A percentile compares a stretch with the other conserved stretches of the same genome.
Conservation (phyloP, 805 yeast genomes). For the Starmerella scarabaei region DNA sequence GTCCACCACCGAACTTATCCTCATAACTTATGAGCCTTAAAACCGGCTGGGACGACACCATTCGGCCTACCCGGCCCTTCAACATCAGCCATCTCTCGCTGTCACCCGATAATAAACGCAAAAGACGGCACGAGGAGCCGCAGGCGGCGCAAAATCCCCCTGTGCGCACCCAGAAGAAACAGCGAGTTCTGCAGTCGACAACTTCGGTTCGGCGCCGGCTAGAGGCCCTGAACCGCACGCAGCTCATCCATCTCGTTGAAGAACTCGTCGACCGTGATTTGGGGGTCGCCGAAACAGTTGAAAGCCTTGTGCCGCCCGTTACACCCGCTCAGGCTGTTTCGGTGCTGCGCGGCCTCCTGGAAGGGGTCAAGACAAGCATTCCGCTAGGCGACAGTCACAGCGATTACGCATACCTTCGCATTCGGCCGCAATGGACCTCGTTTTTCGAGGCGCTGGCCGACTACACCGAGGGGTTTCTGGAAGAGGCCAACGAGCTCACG, state of each 20-base stretch:
- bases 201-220: slow-evolving; percentile 52
- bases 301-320: slow-evolving; percentile 43
- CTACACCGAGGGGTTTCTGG: slow-evolving; percentile 56
- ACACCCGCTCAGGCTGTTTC: slow-evolving; percentile 40
- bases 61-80: slow-evolving; percentile 13
- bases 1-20: too few species aligned
- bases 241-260: slow-evolving; percentile 41
- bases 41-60: slow-evolving; percentile 24
- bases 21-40: too few species aligned
- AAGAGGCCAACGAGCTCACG: slow-evolving; percentile 49
- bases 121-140: slow-evolving; percentile 18
- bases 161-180: neutral
- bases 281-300: slow-evolving; percentile 41
- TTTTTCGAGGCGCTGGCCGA: slow-evolving; percentile 61
- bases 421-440: slow-evolving; percentile 53
- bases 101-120: slow-evolving; percentile 21
- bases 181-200: neutral
- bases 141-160: neutral
- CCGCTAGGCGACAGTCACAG: slow-evolving; percentile 35
- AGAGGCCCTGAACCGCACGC: slow-evolving; percentile 50
- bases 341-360: slow-evolving; percentile 36
- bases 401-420: slow-evolving; percentile 66
- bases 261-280: slow-evolving; percentile 49
- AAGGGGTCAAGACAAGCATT: slow-evolving; percentile 35
- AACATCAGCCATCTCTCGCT: slow-evolving; percentile 11